These are phyloP conservation scores for Apostasia ramifera DNA, from an alignment of 106 monocot species.

Conservation along the genomic window DNA sequence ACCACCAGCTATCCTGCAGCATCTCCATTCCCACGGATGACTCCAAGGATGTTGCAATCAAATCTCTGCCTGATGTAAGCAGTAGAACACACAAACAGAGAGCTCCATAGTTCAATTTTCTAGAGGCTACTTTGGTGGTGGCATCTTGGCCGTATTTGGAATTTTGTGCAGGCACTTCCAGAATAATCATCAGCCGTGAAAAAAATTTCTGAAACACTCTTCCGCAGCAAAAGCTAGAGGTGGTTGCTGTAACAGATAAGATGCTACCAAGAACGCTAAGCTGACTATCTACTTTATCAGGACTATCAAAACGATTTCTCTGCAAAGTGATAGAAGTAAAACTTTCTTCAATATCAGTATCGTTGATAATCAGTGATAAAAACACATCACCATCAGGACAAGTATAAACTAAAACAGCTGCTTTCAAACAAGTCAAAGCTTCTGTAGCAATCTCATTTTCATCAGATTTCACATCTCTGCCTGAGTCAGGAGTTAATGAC, in stretches of 20 bases:
- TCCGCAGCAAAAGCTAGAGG: slow-evolving; percentile 50
- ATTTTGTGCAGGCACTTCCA: slow-evolving; percentile 29
- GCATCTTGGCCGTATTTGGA: slow-evolving; percentile 10
- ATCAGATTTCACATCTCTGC: slow-evolving; percentile 22
- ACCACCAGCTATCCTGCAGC: slow-evolving; percentile 39
- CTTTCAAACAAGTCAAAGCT: slow-evolving; percentile 64
- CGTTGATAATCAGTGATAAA: slow-evolving; percentile 50
- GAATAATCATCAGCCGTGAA: slow-evolving; percentile 38
- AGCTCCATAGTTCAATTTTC: slow-evolving; percentile 46
- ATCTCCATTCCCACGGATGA: slow-evolving; percentile 9
- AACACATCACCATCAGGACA: slow-evolving; percentile 31
- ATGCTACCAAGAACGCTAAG: slow-evolving; percentile 58
- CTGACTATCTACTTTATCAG: slow-evolving; percentile 25
- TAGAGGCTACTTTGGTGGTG: slow-evolving; percentile 4
- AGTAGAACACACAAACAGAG: slow-evolving; percentile 73
- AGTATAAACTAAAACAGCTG: slow-evolving; percentile 35
- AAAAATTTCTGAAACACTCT: slow-evolving; percentile 62
- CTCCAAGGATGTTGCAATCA: slow-evolving; percentile 22
- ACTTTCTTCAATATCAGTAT: slow-evolving; percentile 48
- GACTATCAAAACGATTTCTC: slow-evolving; percentile 17
- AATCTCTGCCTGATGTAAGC: slow-evolving; percentile 64
- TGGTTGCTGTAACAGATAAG: slow-evolving; percentile 44
- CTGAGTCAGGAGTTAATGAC: slow-evolving; percentile 9
- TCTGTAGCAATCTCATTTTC: slow-evolving; percentile 55
- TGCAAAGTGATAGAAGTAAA: slow-evolving; percentile 34